Evolutionary conservation across 148 eudicot species (phyloP).

Genomic region (Diospyros lotus): DNA sequence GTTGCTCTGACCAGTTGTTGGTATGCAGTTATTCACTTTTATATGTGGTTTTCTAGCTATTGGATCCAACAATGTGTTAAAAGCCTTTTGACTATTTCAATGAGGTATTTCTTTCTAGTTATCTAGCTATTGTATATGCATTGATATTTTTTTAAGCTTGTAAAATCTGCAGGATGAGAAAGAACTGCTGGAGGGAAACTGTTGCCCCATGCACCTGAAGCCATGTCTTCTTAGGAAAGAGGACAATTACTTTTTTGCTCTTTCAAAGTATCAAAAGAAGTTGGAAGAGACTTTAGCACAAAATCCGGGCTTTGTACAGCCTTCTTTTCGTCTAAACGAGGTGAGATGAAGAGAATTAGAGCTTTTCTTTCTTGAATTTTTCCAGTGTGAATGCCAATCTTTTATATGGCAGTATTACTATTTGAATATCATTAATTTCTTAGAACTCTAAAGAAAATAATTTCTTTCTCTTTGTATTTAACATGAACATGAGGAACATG

Average conservation of each 20-base stretch:
- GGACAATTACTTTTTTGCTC: slow-evolving; percentile 91
- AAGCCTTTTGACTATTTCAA: neutral
- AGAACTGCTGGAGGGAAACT: slow-evolving; percentile 61
- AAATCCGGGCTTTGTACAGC: slow-evolving; percentile 85
- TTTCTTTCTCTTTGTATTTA: slow-evolving; percentile 5
- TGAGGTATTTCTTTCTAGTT: neutral
- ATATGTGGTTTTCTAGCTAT: too few relatives aligned
- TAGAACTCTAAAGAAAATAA: neutral
- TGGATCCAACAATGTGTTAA: too few relatives aligned
- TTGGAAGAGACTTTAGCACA: slow-evolving; percentile 61
- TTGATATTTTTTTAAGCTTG: neutral
- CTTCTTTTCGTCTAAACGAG: slow-evolving; percentile 85
- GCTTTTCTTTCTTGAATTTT: neutral
- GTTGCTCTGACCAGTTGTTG: neutral
- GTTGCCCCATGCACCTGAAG: slow-evolving; percentile 91
- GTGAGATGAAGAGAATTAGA: slow-evolving; percentile 30
- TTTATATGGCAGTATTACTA: neutral
- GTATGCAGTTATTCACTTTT: slow-evolving; percentile 9
- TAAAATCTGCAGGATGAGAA: slow-evolving; percentile 60
- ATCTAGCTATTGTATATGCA: neutral
- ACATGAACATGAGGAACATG: neutral
- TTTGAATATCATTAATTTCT: neutral
- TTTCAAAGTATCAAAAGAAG: slow-evolving; percentile 83
- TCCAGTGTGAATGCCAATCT: neutral
- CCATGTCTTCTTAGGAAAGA: slow-evolving; percentile 83